Evolutionary conservation across 2,329 filamentous ascomycete genomes (phyloP).

Genomic region (Nakataea oryzae): DNA sequence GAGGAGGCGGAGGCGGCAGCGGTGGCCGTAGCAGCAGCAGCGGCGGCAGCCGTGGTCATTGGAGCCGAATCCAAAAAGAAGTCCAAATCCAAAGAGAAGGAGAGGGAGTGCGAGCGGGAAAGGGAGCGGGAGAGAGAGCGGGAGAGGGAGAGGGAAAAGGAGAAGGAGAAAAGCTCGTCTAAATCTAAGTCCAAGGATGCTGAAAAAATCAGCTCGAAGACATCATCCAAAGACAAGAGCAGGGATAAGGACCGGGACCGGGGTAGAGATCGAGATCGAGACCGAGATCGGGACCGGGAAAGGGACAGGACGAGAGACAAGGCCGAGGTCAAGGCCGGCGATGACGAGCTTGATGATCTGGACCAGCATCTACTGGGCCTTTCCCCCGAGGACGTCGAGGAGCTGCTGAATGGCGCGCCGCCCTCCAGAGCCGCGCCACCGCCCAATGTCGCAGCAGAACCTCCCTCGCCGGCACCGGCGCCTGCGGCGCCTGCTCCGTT

Average conservation of each 20-base stretch:
- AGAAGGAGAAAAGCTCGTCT: conserved; percentile 12
- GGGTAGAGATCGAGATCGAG: too few relatives aligned
- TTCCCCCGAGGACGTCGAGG: conserved; percentile 30
- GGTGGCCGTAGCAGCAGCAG: conserved; percentile 13
- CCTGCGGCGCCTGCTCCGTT: conserved; percentile 19
- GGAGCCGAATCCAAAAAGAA: conserved; percentile 22
- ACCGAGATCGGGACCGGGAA: conserved; percentile 9
- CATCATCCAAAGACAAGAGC: conserved; percentile 9
- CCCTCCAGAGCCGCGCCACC: conserved; percentile 27
- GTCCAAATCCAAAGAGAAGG: conserved; percentile 26
- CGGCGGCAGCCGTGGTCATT: conserved; percentile 10
- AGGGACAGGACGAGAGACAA: conserved; percentile 13
- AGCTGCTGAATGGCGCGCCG: conserved; percentile 21
- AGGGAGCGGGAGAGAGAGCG: conserved; percentile 10
- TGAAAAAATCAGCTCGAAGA: conserved; percentile 2
- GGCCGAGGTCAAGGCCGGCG: conserved; percentile 15
- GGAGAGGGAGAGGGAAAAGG: conserved; percentile 14
- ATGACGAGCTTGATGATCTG: conserved; percentile 15
- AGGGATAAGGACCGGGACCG: conserved; percentile 16
- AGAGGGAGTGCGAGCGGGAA: too few relatives aligned
- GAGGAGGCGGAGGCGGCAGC: conserved; percentile 14
- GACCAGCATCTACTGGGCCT: conserved; percentile 21
- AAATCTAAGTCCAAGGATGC: conserved; percentile 17
- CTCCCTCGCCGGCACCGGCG: neutral
- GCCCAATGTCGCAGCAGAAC: conserved; percentile 23